These are phyloP conservation scores for Vitis hybrid DNA, from an alignment of 177 flowering plant genomes.

Conservation along the genomic window DNA sequence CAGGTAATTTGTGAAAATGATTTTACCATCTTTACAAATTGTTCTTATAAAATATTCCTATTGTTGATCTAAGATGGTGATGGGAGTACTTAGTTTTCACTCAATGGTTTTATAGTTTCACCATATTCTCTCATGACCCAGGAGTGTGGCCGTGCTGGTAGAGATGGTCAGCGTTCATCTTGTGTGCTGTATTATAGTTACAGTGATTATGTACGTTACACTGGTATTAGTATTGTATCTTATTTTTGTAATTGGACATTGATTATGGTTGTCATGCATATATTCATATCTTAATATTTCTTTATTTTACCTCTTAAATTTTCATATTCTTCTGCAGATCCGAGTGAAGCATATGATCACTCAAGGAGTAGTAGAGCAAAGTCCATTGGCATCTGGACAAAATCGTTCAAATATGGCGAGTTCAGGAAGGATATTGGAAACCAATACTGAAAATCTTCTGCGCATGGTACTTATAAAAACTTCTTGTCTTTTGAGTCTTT, in stretches of 20 bases:
- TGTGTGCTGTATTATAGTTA: constrained; percentile 93
- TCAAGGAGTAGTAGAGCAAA: constrained; percentile 80
- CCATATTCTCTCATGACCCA: constrained; percentile 24
- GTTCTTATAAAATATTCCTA: neutral
- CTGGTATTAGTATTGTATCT: neutral
- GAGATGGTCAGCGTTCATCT: constrained; percentile 94
- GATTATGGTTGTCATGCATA: neutral
- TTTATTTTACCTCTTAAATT: neutral
- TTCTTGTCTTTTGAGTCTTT: neutral
- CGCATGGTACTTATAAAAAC: constrained; percentile 60
- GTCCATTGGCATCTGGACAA: constrained; percentile 50
- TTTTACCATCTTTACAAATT: constrained; percentile 1
- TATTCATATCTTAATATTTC: constrained; percentile 1
- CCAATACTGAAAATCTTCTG: constrained; percentile 85
- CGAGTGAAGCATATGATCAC: constrained; percentile 93
- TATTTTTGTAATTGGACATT: neutral
- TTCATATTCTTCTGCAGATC: constrained; percentile 44
- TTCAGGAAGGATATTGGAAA: constrained; percentile 72
- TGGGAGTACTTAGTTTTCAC: neutral
- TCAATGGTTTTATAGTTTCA: neutral
- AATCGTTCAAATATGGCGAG: constrained; percentile 36
- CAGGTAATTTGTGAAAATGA: constrained; percentile 52
- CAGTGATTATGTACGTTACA: constrained; percentile 83
- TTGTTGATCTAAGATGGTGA: neutral
- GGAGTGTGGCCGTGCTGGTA: constrained; percentile 99